Evolutionary conservation across 768 basidiomycete species (phyloP).

Genomic region (Pisolithus sp.): DNA sequence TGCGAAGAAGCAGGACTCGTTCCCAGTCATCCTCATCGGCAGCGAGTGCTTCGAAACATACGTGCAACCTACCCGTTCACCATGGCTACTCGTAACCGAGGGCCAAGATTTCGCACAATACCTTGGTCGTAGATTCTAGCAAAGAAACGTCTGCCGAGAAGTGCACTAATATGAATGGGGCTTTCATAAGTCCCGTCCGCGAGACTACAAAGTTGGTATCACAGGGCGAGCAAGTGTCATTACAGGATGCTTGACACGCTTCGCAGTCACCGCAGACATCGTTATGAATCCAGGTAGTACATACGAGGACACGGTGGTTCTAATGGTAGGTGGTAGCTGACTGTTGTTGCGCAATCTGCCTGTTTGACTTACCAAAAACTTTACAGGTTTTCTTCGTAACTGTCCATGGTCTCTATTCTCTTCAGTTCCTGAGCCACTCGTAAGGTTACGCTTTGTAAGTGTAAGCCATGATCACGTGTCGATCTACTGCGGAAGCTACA

Average conservation of each 20-base stretch:
- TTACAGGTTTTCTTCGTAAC: slow-evolving; percentile 8
- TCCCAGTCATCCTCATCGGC: slow-evolving; percentile 95
- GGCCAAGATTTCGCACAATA: slow-evolving; percentile 94
- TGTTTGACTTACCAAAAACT: background rate
- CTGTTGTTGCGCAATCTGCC: slow-evolving; percentile 41
- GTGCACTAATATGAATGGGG: slow-evolving; percentile 94
- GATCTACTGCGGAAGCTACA: background rate
- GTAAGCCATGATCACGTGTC: slow-evolving; percentile 15
- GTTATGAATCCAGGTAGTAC: slow-evolving; percentile 1
- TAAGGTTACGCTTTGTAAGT: slow-evolving; percentile 16
- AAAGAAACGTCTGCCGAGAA: slow-evolving; percentile 96
- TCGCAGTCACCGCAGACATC: too few species aligned
- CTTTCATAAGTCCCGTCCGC: slow-evolving; percentile 86
- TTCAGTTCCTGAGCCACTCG: background rate
- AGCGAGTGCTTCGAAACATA: slow-evolving; percentile 42
- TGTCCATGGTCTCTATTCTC: too few species aligned
- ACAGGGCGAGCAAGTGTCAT: too few species aligned
- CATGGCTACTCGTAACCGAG: slow-evolving; percentile 46
- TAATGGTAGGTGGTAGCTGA: too few species aligned
- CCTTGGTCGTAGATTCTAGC: slow-evolving; percentile 77
- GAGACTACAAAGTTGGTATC: slow-evolving; percentile 54
- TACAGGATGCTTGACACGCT: too few species aligned
- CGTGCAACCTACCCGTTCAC: too few species aligned
- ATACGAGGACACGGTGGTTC: background rate
- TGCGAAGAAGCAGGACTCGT: slow-evolving; percentile 92